Base-by-base conservation (phyloP, 1,284 basidiomycete genomes). In the Ceratobasidium sp. region DNA sequence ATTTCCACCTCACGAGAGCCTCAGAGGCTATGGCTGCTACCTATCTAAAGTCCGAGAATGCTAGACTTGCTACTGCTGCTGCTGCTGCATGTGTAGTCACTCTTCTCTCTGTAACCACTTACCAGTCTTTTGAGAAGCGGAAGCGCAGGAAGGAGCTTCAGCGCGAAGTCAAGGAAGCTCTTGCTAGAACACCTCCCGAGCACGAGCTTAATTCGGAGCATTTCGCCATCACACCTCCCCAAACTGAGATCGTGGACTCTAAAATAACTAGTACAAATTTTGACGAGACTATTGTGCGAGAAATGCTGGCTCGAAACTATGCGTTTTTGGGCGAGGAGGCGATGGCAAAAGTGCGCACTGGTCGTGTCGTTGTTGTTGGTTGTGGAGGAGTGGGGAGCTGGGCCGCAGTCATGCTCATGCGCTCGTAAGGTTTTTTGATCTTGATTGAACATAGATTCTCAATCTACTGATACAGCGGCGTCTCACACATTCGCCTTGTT, bases 341-440 rank as follows among this genome's bases (percentile, higher is more conserved):
- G 28, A 98, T 98, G 95, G 80, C 83, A 13, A 89, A 88, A 77
- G 86, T 99, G 52, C 86, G 98, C 73, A 80, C 86, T 26, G 88
- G 89, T 7, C 90, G 87, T 21, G 95, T 98, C 2, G 94, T 95
- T 23, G 85, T 99, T 26, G 88, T 99, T 8, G 98, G 98, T 2
- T 95, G 96, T 76, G 98, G 98, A 73, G 98, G 98, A 5, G 98
- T 99, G 0, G 96, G 97, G 0, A 95, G 93, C 77, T 97, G 95
- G 91, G 92, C 91, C 30, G 96, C 97, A 6, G 88, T 97, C 38
- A 98, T 98, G 95, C 88, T 98, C 54, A 91, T 90, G 35, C 84
- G 96, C 80, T 93, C 92, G 90, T 93, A 79, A 79, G 92, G 87
- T 54, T 62, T 7, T 35, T 46, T 32, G 18, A 6, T 13, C 18